Evolutionary conservation across 2,329 filamentous ascomycete species (phyloP).

Genomic region (Phoma herbarum): DNA sequence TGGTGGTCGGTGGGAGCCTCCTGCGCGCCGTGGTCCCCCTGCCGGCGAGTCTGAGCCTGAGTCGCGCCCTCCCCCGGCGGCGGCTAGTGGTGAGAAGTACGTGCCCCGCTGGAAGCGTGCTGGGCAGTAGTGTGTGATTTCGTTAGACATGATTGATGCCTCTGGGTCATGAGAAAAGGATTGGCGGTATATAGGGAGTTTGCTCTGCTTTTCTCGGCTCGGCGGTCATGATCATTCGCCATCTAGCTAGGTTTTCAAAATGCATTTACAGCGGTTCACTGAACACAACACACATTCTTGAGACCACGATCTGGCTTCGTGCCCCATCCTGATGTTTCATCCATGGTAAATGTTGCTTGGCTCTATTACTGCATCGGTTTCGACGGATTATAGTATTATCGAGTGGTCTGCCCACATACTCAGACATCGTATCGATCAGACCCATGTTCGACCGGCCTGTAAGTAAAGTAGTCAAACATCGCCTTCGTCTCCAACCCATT

Average conservation of each 20-base stretch:
- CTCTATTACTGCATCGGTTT: neutral
- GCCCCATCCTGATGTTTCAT: too few species aligned
- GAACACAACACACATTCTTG: neutral
- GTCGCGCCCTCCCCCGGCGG: conserved; percentile 35
- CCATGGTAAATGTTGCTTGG: too few species aligned
- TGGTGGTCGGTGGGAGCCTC: conserved; percentile 43
- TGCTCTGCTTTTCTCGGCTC: conserved; percentile 22
- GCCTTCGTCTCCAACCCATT: conserved; percentile 42
- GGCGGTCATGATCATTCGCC: conserved; percentile 17
- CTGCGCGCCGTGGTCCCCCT: conserved; percentile 35
- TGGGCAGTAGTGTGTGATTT: conserved; percentile 22
- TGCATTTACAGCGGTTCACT: conserved; percentile 20
- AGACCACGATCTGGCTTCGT: neutral
- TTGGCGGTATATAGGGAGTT: conserved; percentile 21
- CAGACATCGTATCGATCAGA: conserved; percentile 45
- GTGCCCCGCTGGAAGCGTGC: conserved; percentile 50
- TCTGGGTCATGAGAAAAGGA: conserved; percentile 23
- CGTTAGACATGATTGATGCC: conserved; percentile 24
- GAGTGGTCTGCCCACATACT: neutral
- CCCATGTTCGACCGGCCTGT: conserved; percentile 41
- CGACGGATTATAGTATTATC: too few species aligned
- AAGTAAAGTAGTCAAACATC: conserved; percentile 46
- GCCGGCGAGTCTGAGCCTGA: conserved; percentile 38
- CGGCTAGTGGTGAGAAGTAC: conserved; percentile 51
- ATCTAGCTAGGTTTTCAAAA: conserved; percentile 16